A percentile compares a stretch with the other conserved stretches of the same genome.
Evolutionary conservation across 148 eudicot species (phyloP).

Genomic region (Pharnaceum exiguum): DNA sequence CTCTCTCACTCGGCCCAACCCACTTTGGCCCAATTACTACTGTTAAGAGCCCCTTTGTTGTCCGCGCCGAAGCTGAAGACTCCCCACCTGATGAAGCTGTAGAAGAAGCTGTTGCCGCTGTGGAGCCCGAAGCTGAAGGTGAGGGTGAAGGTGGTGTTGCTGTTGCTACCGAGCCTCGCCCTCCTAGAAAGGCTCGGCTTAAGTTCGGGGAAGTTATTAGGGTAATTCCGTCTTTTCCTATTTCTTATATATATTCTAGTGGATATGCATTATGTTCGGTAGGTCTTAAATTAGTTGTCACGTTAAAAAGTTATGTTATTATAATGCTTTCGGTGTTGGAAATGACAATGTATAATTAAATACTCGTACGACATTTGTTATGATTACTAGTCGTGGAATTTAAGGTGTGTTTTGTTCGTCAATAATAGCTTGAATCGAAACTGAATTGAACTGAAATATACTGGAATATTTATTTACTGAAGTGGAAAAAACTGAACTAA

Average conservation of each 20-base stretch:
- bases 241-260: background rate
- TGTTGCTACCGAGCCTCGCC: no score
- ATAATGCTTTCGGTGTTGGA: no score
- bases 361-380: no score
- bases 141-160: slow-evolving; percentile 29
- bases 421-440: background rate
- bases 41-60: slow-evolving; percentile 25
- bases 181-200: slow-evolving; percentile 35
- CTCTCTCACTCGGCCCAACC: no score
- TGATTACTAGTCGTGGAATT: no score
- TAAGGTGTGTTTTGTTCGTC: no score
- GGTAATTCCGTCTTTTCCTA: slow-evolving; percentile 36
- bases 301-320: no score
- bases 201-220: slow-evolving; percentile 94
- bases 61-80: slow-evolving; percentile 49
- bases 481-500: background rate
- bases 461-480: background rate
- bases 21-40: no score
- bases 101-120: slow-evolving; percentile 23
- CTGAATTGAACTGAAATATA: background rate
- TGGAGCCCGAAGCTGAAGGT: slow-evolving; percentile 5
- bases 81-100: slow-evolving; percentile 23
- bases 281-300: background rate
- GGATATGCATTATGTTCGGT: slow-evolving; percentile 1
- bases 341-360: no score